phyloP scores from a whole-genome alignment of 495 filamentous ascomycete species.

The Annulohypoxylon moriforme region DNA sequence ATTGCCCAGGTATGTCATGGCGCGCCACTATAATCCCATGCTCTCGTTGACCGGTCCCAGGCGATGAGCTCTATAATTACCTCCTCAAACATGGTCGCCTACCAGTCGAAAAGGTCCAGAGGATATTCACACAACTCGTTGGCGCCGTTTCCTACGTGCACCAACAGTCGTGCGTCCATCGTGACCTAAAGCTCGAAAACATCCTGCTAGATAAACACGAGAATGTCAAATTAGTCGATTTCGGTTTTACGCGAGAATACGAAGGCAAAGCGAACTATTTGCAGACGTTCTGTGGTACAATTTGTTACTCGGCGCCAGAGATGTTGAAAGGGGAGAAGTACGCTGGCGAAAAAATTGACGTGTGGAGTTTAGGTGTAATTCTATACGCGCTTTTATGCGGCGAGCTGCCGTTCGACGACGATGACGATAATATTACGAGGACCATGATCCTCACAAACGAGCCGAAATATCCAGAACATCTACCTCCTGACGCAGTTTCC shows the following conservation, averaged over 20 bases:
- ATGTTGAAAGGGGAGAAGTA: slow-evolving; percentile 99
- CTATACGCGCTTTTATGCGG: slow-evolving; percentile 92
- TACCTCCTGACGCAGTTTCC: slow-evolving; percentile 79
- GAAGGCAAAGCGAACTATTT: slow-evolving; percentile 94
- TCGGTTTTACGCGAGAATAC: slow-evolving; percentile 97
- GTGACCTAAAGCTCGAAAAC: slow-evolving; percentile 96
- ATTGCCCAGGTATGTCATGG: slow-evolving; percentile 82
- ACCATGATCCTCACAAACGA: slow-evolving; percentile 84
- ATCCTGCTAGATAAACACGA: slow-evolving; percentile 96
- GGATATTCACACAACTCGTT: slow-evolving; percentile 94
- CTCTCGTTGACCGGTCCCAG: slow-evolving; percentile 59
- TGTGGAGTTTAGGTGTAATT: slow-evolving; percentile 98
- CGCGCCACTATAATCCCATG: background rate
- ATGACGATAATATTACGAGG: slow-evolving; percentile 87
- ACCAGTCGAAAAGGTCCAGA: slow-evolving; percentile 88
- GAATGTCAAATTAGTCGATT: slow-evolving; percentile 98
- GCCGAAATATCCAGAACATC: slow-evolving; percentile 82
- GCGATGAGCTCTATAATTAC: slow-evolving; percentile 97
- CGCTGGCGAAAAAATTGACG: slow-evolving; percentile 95
- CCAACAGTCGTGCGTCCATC: slow-evolving; percentile 93
- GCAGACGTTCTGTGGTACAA: slow-evolving; percentile 97
- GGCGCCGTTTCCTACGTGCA: slow-evolving; percentile 97
- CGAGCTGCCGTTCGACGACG: slow-evolving; percentile 96
- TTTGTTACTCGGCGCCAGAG: slow-evolving; percentile 97
- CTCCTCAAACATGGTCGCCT: slow-evolving; percentile 86